Conservation (phyloP, 352 stramenopile genomes). For the Phytophthora uliginosa region DNA sequence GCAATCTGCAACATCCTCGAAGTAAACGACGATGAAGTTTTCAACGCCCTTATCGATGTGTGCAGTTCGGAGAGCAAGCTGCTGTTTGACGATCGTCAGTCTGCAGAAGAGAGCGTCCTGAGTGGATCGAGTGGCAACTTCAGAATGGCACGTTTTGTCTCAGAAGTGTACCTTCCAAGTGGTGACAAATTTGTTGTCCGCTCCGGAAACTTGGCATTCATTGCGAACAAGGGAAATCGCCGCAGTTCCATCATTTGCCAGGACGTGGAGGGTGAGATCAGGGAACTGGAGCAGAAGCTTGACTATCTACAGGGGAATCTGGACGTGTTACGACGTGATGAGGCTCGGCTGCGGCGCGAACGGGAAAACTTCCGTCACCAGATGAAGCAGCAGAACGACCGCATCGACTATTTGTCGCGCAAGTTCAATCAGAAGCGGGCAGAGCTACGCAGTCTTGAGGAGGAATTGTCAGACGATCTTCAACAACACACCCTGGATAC, state of each 20-base stretch:
- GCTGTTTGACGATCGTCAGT: constrained; percentile 70
- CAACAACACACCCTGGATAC: constrained; percentile 80
- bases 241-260: constrained; percentile 82
- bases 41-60: constrained; percentile 85
- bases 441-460: constrained; percentile 72
- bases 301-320: constrained; percentile 58
- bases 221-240: constrained; percentile 74
- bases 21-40: constrained; percentile 80
- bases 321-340: constrained; percentile 65
- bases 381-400: constrained; percentile 59
- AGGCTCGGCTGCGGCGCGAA: constrained; percentile 52
- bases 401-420: constrained; percentile 66
- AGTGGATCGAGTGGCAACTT: constrained; percentile 67
- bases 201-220: constrained; percentile 81
- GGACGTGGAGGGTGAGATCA: constrained; percentile 72
- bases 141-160: constrained; percentile 71
- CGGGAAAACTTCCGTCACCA: constrained; percentile 54
- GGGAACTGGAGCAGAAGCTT: constrained; percentile 63
- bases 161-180: constrained; percentile 75
- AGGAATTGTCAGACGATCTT: constrained; percentile 71
- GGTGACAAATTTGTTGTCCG: constrained; percentile 87
- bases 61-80: constrained; percentile 84
- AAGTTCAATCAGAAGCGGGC: constrained; percentile 63
- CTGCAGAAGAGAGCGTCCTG: constrained; percentile 64
- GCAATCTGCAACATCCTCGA: constrained; percentile 85